phyloP scores from a whole-genome alignment of 75 land plant genomes.

The Chamaecyparis obtusa region DNA sequence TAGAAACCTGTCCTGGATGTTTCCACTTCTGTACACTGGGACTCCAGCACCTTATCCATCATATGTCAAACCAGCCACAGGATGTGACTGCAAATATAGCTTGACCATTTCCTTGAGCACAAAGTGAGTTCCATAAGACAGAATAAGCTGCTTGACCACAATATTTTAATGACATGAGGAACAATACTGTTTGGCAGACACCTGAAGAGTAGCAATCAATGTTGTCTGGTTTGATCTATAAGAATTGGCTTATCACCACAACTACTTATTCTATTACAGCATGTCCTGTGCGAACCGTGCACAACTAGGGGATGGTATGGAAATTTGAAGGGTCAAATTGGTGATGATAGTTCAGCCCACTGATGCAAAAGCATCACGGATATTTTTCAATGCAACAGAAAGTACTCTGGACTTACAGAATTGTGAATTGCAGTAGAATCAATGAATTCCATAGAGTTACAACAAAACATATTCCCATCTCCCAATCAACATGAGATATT shows the following conservation, averaged over 20 bases:
- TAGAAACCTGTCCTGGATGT: not conserved
- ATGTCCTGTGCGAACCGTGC: not conserved
- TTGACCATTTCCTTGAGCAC: not conserved
- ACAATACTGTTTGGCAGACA: not conserved
- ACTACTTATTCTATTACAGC: not conserved
- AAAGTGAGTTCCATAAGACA: not conserved
- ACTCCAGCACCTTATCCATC: not conserved
- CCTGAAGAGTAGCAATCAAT: not conserved
- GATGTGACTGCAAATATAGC: not conserved
- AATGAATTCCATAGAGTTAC: not conserved
- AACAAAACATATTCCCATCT: not conserved
- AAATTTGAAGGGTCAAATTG: not conserved
- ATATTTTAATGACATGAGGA: not conserved
- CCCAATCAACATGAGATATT: slow-evolving; percentile 2
- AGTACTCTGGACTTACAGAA: not conserved
- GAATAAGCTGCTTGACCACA: not conserved
- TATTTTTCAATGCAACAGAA: not conserved
- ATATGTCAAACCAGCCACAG: not conserved
- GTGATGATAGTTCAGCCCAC: not conserved
- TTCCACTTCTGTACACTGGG: not conserved
- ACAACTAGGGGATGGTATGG: not conserved
- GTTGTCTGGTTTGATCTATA: not conserved
- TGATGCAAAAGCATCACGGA: not conserved
- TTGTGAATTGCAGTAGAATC: not conserved
- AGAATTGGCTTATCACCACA: not conserved